phyloP scores from a whole-genome alignment of 768 basidiomycete genomes.

The Agaricus blazei region DNA sequence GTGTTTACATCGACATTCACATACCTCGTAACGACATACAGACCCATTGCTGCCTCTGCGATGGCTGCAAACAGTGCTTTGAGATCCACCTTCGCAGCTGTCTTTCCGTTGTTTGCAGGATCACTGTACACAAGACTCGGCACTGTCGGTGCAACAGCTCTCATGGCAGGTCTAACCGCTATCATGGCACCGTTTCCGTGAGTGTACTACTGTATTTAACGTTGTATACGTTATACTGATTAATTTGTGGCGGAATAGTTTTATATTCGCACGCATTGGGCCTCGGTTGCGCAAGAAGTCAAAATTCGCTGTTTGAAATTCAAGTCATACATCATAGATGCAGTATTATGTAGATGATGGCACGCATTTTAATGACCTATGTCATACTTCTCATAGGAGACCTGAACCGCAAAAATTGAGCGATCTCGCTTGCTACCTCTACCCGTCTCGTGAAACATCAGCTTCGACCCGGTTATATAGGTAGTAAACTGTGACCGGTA shows the following conservation, averaged over 20 bases:
- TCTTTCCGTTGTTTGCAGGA: slow-evolving; percentile 61
- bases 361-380: too few species aligned
- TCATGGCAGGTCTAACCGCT: slow-evolving; percentile 61
- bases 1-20: slow-evolving; percentile 69
- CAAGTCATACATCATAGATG: neutral
- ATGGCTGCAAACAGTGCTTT: slow-evolving; percentile 64
- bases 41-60: slow-evolving; percentile 62
- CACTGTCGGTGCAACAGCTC: slow-evolving; percentile 65
- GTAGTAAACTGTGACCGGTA: too few species aligned
- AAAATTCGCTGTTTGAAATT: slow-evolving; percentile 13
- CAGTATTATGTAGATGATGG: too few species aligned
- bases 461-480: too few species aligned
- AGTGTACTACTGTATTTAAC: slow-evolving; percentile 13
- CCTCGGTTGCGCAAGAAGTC: slow-evolving; percentile 18
- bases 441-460: too few species aligned
- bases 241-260: slow-evolving; percentile 6
- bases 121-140: slow-evolving; percentile 66
- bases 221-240: slow-evolving; percentile 3
- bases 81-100: slow-evolving; percentile 55
- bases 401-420: too few species aligned
- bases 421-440: too few species aligned
- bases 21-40: slow-evolving; percentile 66
- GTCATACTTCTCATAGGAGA: too few species aligned
- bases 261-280: slow-evolving; percentile 21
- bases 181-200: slow-evolving; percentile 61